Conservation (phyloP, 345 rosid species). For the Barbarea vulgaris region DNA sequence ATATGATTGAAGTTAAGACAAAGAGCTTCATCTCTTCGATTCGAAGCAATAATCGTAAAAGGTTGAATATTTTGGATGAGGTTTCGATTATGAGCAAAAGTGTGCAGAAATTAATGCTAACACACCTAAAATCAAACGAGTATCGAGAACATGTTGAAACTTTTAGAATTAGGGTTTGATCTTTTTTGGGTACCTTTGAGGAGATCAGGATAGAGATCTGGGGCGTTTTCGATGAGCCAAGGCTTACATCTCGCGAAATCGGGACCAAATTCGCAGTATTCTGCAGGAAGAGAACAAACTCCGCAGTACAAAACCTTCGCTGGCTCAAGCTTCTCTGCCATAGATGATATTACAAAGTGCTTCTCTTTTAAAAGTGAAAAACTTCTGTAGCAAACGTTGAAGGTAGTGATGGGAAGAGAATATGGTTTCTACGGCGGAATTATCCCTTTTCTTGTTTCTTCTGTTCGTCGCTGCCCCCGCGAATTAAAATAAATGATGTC, state of each 20-base stretch:
- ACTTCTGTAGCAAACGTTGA: background rate
- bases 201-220: constrained; percentile 87
- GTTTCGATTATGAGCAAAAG: background rate
- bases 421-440: constrained; percentile 16
- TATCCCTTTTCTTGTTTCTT: background rate
- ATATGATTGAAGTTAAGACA: background rate
- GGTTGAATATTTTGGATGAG: background rate
- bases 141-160: background rate
- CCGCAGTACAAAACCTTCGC: constrained; percentile 75
- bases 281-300: constrained; percentile 80
- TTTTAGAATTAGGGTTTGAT: constrained; percentile 27
- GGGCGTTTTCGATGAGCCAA: constrained; percentile 82
- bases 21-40: background rate
- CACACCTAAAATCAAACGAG: background rate
- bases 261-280: constrained; percentile 95
- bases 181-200: constrained; percentile 49
- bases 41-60: background rate
- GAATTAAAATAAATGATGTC: constrained; percentile 14
- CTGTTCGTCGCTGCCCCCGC: constrained; percentile 13
- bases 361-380: background rate
- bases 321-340: constrained; percentile 80
- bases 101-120: background rate
- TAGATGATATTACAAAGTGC: background rate
- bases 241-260: constrained; percentile 94
- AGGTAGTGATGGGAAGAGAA: constrained; percentile 5